Conservation (phyloP, 2,329 filamentous ascomycete species). For the Lachnellula willkommii region DNA sequence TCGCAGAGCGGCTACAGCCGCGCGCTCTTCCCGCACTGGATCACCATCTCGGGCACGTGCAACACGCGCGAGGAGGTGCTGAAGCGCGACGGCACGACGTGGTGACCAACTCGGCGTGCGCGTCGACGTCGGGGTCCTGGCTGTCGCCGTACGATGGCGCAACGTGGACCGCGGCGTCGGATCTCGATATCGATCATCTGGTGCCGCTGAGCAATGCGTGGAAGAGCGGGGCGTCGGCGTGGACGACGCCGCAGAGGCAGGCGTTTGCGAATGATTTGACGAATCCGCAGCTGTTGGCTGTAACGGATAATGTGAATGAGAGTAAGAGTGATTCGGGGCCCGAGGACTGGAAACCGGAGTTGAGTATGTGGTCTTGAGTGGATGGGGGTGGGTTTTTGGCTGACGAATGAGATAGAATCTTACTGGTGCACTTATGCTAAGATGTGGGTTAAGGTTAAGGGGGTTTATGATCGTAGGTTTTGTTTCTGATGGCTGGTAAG, state of each 20-base stretch:
- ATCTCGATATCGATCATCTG: conserved; percentile 79
- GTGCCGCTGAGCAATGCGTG: conserved; percentile 77
- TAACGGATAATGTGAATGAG: conserved; percentile 72
- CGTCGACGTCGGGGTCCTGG: conserved; percentile 63
- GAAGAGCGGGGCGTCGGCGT: conserved; percentile 68
- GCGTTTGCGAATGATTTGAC: conserved; percentile 72
- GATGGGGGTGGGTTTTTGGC: conserved; percentile 10
- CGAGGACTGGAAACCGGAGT: conserved; percentile 69
- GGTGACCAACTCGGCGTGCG: conserved; percentile 52
- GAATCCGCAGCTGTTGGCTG: conserved; percentile 71
- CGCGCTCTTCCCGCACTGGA: conserved; percentile 66
- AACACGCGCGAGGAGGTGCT: conserved; percentile 70
- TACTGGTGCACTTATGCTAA: conserved; percentile 77
- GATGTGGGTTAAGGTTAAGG: conserved; percentile 73
- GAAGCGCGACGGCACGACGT: conserved; percentile 67
- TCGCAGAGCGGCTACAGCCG: conserved; percentile 57
- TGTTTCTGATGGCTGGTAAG: background rate
- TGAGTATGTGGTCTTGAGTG: conserved; percentile 38
- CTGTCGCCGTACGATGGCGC: conserved; percentile 67
- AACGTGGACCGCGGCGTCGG: conserved; percentile 60
- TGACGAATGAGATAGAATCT: conserved; percentile 32
- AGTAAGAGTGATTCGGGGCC: conserved; percentile 68
- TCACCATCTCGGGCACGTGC: conserved; percentile 57
- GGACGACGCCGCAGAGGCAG: conserved; percentile 64
- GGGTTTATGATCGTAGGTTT: conserved; percentile 46